Evolutionary conservation across 352 stramenopile genomes (phyloP).

Genomic region (Phytophthora boehmeriae): DNA sequence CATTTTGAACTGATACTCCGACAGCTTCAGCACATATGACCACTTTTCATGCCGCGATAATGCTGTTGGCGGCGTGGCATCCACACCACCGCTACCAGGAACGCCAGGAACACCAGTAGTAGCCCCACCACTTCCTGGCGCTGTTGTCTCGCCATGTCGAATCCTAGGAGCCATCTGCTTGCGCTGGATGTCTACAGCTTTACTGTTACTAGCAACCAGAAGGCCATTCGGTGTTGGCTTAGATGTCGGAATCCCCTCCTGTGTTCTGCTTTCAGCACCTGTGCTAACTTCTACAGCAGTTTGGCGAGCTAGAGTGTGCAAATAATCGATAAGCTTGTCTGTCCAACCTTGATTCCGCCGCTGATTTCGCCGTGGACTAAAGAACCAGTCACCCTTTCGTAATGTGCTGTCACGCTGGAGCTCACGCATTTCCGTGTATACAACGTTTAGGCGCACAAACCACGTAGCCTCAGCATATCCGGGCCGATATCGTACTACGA

Average conservation of each 20-base stretch:
- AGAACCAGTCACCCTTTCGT: conserved; percentile 81
- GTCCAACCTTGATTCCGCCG: conserved; percentile 81
- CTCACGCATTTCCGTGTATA: conserved; percentile 88
- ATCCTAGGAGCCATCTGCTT: conserved; percentile 21
- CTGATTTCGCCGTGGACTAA: conserved; percentile 73
- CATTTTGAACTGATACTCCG: conserved; percentile 83
- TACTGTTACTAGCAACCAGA: conserved; percentile 11
- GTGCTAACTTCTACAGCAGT: conserved; percentile 27
- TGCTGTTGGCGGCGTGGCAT: conserved; percentile 19
- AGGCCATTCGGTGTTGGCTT: conserved; percentile 25
- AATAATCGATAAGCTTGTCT: conserved; percentile 76
- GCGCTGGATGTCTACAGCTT: conserved; percentile 7
- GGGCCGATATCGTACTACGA: conserved; percentile 74
- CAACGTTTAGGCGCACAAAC: conserved; percentile 86
- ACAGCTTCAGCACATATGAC: conserved; percentile 84
- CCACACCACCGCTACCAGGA: conserved; percentile 12
- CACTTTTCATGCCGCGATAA: conserved; percentile 75
- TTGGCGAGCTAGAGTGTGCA: conserved; percentile 72
- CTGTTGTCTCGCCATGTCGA: conserved; percentile 27
- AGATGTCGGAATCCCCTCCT: conserved; percentile 11
- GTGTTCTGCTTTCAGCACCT: conserved; percentile 22
- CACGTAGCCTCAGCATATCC: conserved; percentile 78
- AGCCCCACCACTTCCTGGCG: conserved; percentile 4
- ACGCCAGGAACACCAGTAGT: conserved; percentile 9
- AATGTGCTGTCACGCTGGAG: conserved; percentile 71